Conservation (phyloP, 1,284 basidiomycete species). For the Irpex sp. region DNA sequence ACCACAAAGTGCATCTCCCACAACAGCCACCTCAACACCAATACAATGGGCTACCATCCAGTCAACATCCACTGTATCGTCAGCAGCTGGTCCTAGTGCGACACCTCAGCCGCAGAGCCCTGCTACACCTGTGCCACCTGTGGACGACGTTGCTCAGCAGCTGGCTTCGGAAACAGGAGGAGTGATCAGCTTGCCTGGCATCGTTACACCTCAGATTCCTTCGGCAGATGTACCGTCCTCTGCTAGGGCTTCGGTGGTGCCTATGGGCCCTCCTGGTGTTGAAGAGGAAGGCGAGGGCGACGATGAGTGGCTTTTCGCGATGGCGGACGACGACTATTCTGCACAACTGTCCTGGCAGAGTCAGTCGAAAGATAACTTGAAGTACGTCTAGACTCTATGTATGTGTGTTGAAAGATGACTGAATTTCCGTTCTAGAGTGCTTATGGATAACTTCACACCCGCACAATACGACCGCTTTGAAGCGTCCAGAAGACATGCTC, state of each 20-base stretch:
- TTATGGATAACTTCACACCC: slow-evolving; percentile 84
- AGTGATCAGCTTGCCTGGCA: slow-evolving; percentile 24
- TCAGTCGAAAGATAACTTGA: slow-evolving; percentile 80
- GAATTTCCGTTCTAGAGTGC: slow-evolving; percentile 45
- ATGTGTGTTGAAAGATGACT: background rate
- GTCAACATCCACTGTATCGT: slow-evolving; percentile 15
- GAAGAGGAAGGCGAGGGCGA: slow-evolving; percentile 61
- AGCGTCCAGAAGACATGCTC: slow-evolving; percentile 78
- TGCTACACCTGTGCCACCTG: slow-evolving; percentile 3
- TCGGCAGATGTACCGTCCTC: slow-evolving; percentile 12
- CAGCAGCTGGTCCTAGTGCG: slow-evolving; percentile 12
- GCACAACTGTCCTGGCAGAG: slow-evolving; percentile 77
- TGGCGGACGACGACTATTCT: slow-evolving; percentile 84
- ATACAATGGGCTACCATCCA: slow-evolving; percentile 16
- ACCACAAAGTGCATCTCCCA: slow-evolving; percentile 15
- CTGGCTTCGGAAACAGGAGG: slow-evolving; percentile 15
- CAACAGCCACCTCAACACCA: slow-evolving; percentile 15
- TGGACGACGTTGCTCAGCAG: slow-evolving; percentile 8
- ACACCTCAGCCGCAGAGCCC: slow-evolving; percentile 5
- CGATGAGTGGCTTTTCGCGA: slow-evolving; percentile 71
- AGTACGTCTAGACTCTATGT: slow-evolving; percentile 40
- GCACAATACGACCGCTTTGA: slow-evolving; percentile 88
- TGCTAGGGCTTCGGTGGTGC: slow-evolving; percentile 23
- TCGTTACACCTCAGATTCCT: background rate
- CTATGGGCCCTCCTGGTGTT: slow-evolving; percentile 19